These are phyloP conservation scores for Linnemannia elongata DNA, from an alignment of 192 early-diverging fungal genomes.

Conservation along the genomic window DNA sequence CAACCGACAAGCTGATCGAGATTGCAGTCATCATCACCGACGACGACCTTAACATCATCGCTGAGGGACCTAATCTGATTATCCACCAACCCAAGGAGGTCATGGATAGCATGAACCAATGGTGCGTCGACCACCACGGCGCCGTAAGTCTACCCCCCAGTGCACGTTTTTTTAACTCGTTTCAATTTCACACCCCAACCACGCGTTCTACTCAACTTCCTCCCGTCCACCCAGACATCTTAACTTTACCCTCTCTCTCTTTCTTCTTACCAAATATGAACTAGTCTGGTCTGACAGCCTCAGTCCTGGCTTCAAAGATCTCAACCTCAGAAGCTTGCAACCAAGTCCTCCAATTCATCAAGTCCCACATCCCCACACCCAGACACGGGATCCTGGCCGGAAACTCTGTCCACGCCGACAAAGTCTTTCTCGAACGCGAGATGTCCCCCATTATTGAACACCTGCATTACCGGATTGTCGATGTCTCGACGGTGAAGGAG, in stretches of 20 bases:
- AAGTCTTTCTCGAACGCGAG: conserved; percentile 83
- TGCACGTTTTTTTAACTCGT: background rate
- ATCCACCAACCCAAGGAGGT: conserved; percentile 80
- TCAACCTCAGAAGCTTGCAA: conserved; percentile 78
- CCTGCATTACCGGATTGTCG: conserved; percentile 89
- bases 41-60: conserved; percentile 85
- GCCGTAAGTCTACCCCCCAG: conserved; percentile 62
- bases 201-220: too few species aligned
- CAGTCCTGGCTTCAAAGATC: conserved; percentile 77
- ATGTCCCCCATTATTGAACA: conserved; percentile 82
- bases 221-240: too few species aligned
- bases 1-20: conserved; percentile 88
- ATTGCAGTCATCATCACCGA: conserved; percentile 93
- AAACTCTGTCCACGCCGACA: conserved; percentile 94
- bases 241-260: background rate
- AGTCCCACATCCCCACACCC: conserved; percentile 72
- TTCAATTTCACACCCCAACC: background rate
- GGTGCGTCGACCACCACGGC: conserved; percentile 91
- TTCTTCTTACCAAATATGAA: background rate
- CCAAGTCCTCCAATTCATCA: conserved; percentile 81
- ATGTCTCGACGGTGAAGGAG: conserved; percentile 95
- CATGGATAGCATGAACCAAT: conserved; percentile 92
- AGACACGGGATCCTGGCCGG: conserved; percentile 85
- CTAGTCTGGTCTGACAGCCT: conserved; percentile 82
- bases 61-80: conserved; percentile 77